Conservation (phyloP, 1,139 yeast genomes). For the Geotrichum phurueaensis region DNA sequence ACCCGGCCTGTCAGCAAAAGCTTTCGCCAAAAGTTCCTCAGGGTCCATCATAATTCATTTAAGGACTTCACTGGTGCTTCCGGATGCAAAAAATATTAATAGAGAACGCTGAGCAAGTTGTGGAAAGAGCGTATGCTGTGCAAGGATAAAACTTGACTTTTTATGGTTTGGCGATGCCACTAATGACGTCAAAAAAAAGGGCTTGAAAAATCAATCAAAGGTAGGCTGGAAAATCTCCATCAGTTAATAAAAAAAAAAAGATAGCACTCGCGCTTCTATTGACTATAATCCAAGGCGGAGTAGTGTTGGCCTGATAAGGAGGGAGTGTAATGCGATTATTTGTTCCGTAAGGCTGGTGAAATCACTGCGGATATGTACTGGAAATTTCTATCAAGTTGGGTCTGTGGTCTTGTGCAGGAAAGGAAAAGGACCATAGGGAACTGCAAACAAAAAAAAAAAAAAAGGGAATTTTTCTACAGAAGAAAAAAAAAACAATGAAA, state of each 20-base stretch:
- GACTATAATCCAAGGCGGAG: neutral
- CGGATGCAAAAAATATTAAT: neutral
- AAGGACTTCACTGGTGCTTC: neutral
- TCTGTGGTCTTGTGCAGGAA: neutral
- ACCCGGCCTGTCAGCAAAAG: constrained; percentile 14
- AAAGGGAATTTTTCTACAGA: neutral
- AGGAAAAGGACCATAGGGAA: neutral
- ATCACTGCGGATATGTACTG: neutral
- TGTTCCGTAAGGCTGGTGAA: neutral
- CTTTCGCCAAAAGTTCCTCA: constrained; percentile 15
- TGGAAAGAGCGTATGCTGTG: neutral
- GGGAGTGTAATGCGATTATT: neutral
- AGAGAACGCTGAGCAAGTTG: neutral
- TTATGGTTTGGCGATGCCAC: too few species aligned
- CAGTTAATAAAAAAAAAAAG: neutral
- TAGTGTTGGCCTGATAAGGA: neutral
- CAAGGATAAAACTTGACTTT: neutral
- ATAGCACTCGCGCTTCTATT: neutral
- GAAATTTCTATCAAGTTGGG: neutral
- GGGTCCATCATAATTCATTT: constrained; percentile 4
- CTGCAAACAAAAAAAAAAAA: neutral
- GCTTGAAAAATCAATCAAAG: neutral
- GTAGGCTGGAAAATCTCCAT: neutral
- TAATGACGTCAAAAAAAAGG: neutral
- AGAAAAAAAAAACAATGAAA: neutral